These are phyloP conservation scores for Alternaria hordeiaustralica DNA, from an alignment of 2,329 filamentous ascomycete species.

Conservation along the genomic window DNA sequence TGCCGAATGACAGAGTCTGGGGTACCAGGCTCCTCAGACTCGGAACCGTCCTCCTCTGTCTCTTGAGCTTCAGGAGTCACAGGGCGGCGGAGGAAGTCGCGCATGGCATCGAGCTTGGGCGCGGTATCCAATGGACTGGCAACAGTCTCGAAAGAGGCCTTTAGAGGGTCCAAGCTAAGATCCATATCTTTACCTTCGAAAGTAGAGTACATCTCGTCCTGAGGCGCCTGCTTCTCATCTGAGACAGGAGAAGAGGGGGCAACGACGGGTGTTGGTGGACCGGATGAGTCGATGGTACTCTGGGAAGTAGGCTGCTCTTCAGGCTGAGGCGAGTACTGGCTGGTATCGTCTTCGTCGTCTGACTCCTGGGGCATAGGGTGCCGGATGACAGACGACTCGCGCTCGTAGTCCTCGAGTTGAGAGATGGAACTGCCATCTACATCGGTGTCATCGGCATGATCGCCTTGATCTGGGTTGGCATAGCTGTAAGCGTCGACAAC, in stretches of 20 bases:
- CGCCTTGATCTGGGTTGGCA: slow-evolving; percentile 63
- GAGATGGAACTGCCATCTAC: slow-evolving; percentile 61
- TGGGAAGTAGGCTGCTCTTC: slow-evolving; percentile 45
- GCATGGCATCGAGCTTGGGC: slow-evolving; percentile 48
- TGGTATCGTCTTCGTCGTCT: slow-evolving; percentile 62
- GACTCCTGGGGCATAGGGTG: slow-evolving; percentile 51
- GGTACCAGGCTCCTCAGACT: slow-evolving; percentile 71
- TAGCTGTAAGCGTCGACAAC: slow-evolving; percentile 67
- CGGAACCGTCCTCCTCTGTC: slow-evolving; percentile 54
- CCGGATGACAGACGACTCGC: slow-evolving; percentile 62
- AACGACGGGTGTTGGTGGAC: slow-evolving; percentile 56
- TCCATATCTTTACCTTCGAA: slow-evolving; percentile 61
- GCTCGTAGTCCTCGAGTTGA: slow-evolving; percentile 50
- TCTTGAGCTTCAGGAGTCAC: slow-evolving; percentile 56
- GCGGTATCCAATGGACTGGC: slow-evolving; percentile 40
- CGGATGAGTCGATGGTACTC: slow-evolving; percentile 49
- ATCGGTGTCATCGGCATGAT: slow-evolving; percentile 59
- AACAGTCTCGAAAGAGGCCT: slow-evolving; percentile 49
- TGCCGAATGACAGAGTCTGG: slow-evolving; percentile 92
- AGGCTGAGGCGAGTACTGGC: slow-evolving; percentile 60
- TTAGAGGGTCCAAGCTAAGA: slow-evolving; percentile 62
- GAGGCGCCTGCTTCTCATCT: slow-evolving; percentile 36
- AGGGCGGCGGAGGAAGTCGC: slow-evolving; percentile 53
- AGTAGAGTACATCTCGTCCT: slow-evolving; percentile 55
- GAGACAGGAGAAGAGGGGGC: slow-evolving; percentile 34